Evolutionary conservation across 768 basidiomycete genomes (phyloP), one percentile per base, ranked within the genome.

Genomic region (Lentinula sp.): DNA sequence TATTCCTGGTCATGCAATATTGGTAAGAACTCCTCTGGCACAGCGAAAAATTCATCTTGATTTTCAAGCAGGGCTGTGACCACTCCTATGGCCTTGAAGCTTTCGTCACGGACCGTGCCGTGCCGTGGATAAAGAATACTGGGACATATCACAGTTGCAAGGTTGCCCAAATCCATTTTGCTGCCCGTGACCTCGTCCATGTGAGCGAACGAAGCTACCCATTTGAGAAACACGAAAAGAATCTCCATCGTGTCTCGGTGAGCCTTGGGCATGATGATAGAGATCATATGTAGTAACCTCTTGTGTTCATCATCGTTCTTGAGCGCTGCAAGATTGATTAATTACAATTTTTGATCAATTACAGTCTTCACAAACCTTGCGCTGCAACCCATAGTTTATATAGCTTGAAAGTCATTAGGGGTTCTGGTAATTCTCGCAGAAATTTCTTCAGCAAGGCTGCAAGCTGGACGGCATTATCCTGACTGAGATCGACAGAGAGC

Each of bases 151-250:
- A 98, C 96, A 8, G 94, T 98, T 39, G 97, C 94, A 65, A 99
- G 82, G 72, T 99, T 99, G 16, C 82, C 82, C 51, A 98, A 78
- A 73, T 99, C 97, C 97, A 99, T 99, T 77, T 96, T 95, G 76
- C 92, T 95, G 45, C 95, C 95, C 0, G 96, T 98, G 69, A 93
- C 92, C 66, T 95, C 93, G 69, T 98, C 95, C 78, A 95, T 86
- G 74, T 99, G 96, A 53, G 97, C 94, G 72, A 99, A 99, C 1
- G 95, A 97, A 9, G 96, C 96, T 10, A 99, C 97, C 97, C 97
- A 99, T 75, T 98, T 97, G 65, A 99, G 81, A 78, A 99, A 99
- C 34, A 97, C 95, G 70, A 97, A 98, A 55, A 99, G 78, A 55
- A 97, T 93, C 74, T 99, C 97, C 85, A 97, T 86, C 18, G 96